Evolutionary conservation across 306 rosid genomes (phyloP).

Genomic region (Abrus pulchellus): DNA sequence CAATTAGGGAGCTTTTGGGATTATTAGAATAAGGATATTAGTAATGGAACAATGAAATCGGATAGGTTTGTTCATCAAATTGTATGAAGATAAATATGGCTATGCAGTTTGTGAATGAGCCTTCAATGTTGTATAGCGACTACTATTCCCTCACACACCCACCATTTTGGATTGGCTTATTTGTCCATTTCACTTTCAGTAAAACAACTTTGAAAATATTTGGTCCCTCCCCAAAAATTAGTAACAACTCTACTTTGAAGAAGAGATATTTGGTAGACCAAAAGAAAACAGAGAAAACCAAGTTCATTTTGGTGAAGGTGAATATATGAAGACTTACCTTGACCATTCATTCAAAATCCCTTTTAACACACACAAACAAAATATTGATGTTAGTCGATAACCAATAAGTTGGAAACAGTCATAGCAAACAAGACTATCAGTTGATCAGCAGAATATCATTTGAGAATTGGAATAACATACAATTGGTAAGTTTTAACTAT

Average conservation of each 20-base stretch:
- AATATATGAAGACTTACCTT: not conserved
- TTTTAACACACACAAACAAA: no score
- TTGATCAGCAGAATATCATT: no score
- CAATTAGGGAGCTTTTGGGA: not conserved
- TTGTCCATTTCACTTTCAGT: conserved; percentile 54
- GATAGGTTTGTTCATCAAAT: conserved; percentile 44
- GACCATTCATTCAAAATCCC: no score
- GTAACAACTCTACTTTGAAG: no score
- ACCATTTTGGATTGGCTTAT: conserved; percentile 47
- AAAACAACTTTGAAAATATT: conserved; percentile 43
- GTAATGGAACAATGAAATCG: not conserved
- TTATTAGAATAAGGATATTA: not conserved
- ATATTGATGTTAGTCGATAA: no score
- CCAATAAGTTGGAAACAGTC: no score
- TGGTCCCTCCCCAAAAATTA: not conserved
- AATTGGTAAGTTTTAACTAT: no score
- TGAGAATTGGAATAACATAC: no score
- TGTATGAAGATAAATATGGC: not conserved
- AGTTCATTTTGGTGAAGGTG: not conserved
- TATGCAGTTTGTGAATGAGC: not conserved
- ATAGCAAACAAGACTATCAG: no score
- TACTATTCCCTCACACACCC: conserved; percentile 24
- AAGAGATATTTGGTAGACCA: no score
- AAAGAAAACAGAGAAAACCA: not conserved
- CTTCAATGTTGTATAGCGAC: not conserved